phyloP scores from a whole-genome alignment of 73 alveolate genomes.

The Paraurostyla sp. region DNA sequence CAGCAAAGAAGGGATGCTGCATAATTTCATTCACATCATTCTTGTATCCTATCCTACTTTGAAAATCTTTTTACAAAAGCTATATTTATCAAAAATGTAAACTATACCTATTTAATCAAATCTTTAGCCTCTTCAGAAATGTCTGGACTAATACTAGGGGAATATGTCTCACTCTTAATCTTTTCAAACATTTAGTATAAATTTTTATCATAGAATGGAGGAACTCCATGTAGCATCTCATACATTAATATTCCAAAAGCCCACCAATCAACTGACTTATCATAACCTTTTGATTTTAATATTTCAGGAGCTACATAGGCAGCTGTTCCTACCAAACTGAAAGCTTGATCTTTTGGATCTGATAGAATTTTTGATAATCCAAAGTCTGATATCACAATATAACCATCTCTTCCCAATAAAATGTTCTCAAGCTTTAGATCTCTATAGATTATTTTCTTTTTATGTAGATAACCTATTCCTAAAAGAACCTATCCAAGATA shows the following conservation, averaged over 20 bases:
- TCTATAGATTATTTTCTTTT: conserved; percentile 79
- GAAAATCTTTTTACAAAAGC: conserved; percentile 71
- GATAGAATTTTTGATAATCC: conserved; percentile 59
- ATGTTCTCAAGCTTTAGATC: conserved; percentile 76
- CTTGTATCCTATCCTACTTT: conserved; percentile 69
- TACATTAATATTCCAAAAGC: conserved; percentile 87
- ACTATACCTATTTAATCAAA: conserved; percentile 22
- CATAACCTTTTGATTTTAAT: conserved; percentile 56
- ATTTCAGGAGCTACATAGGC: conserved; percentile 79
- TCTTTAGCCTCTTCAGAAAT: conserved; percentile 48
- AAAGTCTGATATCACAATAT: conserved; percentile 58
- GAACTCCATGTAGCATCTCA: conserved; percentile 81
- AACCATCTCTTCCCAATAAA: conserved; percentile 59
- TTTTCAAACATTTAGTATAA: conserved; percentile 39
- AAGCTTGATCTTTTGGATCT: conserved; percentile 47
- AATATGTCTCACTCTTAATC: conserved; percentile 1
- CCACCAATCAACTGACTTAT: conserved; percentile 93
- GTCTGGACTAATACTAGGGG: conserved; percentile 1
- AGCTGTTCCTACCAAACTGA: conserved; percentile 66
- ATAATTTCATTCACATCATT: conserved; percentile 65
- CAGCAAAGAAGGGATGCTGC: conserved; percentile 70
- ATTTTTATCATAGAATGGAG: conserved; percentile 44
- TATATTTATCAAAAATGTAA: neutral
- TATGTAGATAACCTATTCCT: conserved; percentile 76
- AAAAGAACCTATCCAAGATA: conserved; percentile 76